Evolutionary conservation across 345 rosid species (phyloP).

Genomic region (Barbarea vulgaris): DNA sequence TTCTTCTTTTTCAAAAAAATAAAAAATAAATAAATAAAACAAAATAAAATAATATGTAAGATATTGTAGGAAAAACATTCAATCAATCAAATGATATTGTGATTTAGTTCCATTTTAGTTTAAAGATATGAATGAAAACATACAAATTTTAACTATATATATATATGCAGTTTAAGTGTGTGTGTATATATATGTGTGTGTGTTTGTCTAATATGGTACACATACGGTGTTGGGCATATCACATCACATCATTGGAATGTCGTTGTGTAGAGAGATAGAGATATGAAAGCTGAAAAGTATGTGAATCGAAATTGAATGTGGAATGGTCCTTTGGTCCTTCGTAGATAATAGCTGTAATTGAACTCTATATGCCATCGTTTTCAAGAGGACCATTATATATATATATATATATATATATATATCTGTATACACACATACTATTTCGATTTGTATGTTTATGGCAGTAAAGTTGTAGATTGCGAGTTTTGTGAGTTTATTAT

Average conservation of each 20-base stretch:
- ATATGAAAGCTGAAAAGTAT: conserved; percentile 26
- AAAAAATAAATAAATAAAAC: no score
- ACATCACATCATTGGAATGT: conserved; percentile 38
- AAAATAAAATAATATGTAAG: no score
- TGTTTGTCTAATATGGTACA: not conserved
- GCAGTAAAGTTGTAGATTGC: conserved; percentile 23
- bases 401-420: no score
- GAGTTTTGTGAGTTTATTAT: conserved; percentile 4
- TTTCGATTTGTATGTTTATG: conserved; percentile 20
- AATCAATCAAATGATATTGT: not conserved
- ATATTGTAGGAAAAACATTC: not conserved
- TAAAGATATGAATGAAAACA: not conserved
- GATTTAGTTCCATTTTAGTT: not conserved
- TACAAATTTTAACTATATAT: no score
- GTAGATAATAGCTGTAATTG: conserved; percentile 38
- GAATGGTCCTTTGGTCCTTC: conserved; percentile 39
- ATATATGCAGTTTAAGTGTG: not conserved
- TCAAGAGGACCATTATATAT: conserved; percentile 12
- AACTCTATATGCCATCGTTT: conserved; percentile 34
- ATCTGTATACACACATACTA: conserved; percentile 3
- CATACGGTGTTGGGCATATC: conserved; percentile 31
- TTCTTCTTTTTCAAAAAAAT: not conserved
- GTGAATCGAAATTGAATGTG: conserved; percentile 32
- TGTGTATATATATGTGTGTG: not conserved
- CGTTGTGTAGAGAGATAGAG: conserved; percentile 14